Evolutionary conservation across 805 yeast species (phyloP), one percentile per base, ranked within the genome.

Genomic region (Yamadazyma kitorensis): DNA sequence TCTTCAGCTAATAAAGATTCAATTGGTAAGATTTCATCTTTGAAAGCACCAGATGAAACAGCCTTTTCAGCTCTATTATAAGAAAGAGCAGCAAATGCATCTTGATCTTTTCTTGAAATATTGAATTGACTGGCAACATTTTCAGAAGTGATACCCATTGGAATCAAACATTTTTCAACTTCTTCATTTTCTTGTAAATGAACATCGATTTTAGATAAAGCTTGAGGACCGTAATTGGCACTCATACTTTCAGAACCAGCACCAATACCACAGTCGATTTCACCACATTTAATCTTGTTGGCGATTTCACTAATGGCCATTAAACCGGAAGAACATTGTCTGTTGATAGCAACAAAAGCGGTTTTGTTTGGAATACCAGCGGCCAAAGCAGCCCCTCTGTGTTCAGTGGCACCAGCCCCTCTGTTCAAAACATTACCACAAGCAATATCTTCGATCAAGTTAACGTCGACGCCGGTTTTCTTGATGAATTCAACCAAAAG

Each of bases 121-220:
- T 64, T 59, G 61, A 70, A 89, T 57, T 74, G 73, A 27, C 62
- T 59, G 18, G 94, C 89, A 37, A 91, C 85, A 59, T 91, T 91
- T 68, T 91, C 98, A 55, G 87, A 85, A 34, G 98, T 91, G 52
- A 82, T 80, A 29, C 98, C 98, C 98, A 91, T 91, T 46, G 98
- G 98, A 43, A 91, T 78, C 60, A 83, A 65, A 64, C 97, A 91
- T 59, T 80, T 80, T 42, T 52, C 59, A 61, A 67, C 56, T 48
- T 62, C 65, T 15, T 54, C 46, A 45, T 65, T 41, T 15, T 64
- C 68, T 38, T 49, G 54, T 44, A 64, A 51, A 33, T 50, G 61
- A 10, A 44, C 29, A 46, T 61, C 65, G 21, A 64, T 50, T 52
- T 60, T 58, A 34, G 87, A 82, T 39, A 82, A 64, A 25, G 91